These are phyloP conservation scores for Taphrina deformans DNA, from an alignment of 1,139 yeast species.

Conservation along the genomic window DNA sequence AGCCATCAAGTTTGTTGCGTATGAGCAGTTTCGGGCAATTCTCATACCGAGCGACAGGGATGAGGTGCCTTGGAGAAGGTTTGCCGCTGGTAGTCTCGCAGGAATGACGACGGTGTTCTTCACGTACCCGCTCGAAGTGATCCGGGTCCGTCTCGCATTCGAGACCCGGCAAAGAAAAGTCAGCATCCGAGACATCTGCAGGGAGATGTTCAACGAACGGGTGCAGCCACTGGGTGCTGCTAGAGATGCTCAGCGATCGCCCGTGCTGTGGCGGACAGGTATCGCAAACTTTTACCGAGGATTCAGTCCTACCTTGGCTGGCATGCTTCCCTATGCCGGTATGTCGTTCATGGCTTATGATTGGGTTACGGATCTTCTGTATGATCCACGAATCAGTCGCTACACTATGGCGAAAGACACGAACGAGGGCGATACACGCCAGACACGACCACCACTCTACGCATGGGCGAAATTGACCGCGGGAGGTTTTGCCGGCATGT, in stretches of 20 bases:
- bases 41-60: conserved; percentile 70
- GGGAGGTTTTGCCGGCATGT: conserved; percentile 93
- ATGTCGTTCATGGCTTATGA: conserved; percentile 95
- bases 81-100: conserved; percentile 85
- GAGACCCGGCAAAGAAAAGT: conserved; percentile 46
- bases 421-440: neutral
- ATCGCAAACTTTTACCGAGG: conserved; percentile 79
- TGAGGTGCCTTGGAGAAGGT: conserved; percentile 79
- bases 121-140: conserved; percentile 88
- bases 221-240: conserved; percentile 35
- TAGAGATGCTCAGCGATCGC: neutral
- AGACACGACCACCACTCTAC: conserved; percentile 59
- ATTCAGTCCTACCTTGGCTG: conserved; percentile 86
- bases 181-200: conserved; percentile 35
- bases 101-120: conserved; percentile 74
- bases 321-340: conserved; percentile 98
- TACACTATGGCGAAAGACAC: conserved; percentile 22
- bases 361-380: conserved; percentile 75
- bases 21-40: conserved; percentile 82
- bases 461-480: conserved; percentile 93
- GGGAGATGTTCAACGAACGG: conserved; percentile 40
- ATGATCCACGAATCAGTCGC: conserved; percentile 50
- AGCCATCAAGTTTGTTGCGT: conserved; percentile 94
- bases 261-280: conserved; percentile 8
- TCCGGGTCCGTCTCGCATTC: conserved; percentile 88